Conservation (phyloP, 2,329 filamentous ascomycete genomes). For the Incumbomyces delicatus region DNA sequence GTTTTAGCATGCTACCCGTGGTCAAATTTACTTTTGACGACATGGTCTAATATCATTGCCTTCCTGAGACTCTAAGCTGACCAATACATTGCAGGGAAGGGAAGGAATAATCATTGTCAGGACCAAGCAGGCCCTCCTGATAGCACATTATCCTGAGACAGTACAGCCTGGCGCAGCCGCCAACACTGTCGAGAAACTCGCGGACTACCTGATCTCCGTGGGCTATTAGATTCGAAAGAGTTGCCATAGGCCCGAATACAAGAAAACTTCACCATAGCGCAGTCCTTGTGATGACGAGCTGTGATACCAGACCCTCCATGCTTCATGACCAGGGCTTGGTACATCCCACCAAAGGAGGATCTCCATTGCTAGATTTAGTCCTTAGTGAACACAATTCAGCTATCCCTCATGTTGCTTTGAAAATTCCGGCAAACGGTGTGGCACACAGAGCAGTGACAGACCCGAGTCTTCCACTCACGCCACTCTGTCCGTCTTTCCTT, state of each 20-base stretch:
- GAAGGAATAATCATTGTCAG: slow-evolving; percentile 75
- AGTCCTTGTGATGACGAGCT: background rate
- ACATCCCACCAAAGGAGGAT: background rate
- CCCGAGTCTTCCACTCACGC: too few relatives aligned
- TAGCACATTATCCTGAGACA: slow-evolving; percentile 73
- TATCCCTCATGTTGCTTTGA: too few relatives aligned
- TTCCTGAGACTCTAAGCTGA: background rate
- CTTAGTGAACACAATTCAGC: background rate
- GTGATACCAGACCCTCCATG: background rate
- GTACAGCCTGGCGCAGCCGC: slow-evolving; percentile 66
- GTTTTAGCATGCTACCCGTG: too few relatives aligned
- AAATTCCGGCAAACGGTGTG: too few relatives aligned
- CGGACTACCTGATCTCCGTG: slow-evolving; percentile 71
- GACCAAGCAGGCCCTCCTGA: slow-evolving; percentile 77
- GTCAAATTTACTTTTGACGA: too few relatives aligned
- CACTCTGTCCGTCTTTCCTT: too few relatives aligned
- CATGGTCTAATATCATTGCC: background rate
- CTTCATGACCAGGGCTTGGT: background rate
- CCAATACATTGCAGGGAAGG: slow-evolving; percentile 49
- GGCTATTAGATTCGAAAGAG: slow-evolving; percentile 53
- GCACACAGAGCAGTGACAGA: too few relatives aligned
- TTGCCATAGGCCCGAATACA: background rate
- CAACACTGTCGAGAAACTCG: slow-evolving; percentile 70
- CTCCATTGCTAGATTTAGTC: too few relatives aligned
- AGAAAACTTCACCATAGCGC: slow-evolving; percentile 3